phyloP scores from a whole-genome alignment of 495 filamentous ascomycete species.

The Thermochaetoides thermophila region DNA sequence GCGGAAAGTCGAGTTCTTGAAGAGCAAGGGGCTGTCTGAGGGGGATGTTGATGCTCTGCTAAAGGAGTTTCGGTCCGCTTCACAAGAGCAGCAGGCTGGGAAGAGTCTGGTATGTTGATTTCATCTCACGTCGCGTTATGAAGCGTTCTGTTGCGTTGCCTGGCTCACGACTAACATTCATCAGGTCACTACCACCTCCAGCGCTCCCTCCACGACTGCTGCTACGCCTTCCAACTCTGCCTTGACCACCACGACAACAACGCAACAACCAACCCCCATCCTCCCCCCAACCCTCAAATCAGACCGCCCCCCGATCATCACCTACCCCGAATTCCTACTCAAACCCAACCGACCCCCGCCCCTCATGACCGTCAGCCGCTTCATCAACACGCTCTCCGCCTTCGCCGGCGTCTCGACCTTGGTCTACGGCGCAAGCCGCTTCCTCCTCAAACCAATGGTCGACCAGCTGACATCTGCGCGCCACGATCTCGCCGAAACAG shows the following conservation, averaged over 20 bases:
- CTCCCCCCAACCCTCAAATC: constrained; percentile 15
- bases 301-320: constrained; percentile 76
- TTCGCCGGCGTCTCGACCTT: constrained; percentile 53
- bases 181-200: too few relatives aligned
- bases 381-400: constrained; percentile 67
- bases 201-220: too few relatives aligned
- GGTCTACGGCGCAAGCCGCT: constrained; percentile 71
- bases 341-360: constrained; percentile 48
- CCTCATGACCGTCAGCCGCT: constrained; percentile 56
- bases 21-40: constrained; percentile 57
- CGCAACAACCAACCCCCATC: constrained; percentile 7
- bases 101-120: too few relatives aligned
- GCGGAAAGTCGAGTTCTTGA: constrained; percentile 63
- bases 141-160: too few relatives aligned
- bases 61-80: constrained; percentile 26
- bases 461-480: constrained; percentile 59
- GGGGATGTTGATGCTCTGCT: constrained; percentile 56
- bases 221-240: too few relatives aligned
- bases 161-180: too few relatives aligned
- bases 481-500: constrained; percentile 59
- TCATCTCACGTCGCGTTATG: constrained; percentile 6
- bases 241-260: constrained; percentile 1
- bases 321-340: constrained; percentile 87
- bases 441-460: constrained; percentile 71
- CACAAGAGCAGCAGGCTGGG: too few relatives aligned